phyloP scores from a whole-genome alignment of 768 basidiomycete species.

The Tylopilus felleus region DNA sequence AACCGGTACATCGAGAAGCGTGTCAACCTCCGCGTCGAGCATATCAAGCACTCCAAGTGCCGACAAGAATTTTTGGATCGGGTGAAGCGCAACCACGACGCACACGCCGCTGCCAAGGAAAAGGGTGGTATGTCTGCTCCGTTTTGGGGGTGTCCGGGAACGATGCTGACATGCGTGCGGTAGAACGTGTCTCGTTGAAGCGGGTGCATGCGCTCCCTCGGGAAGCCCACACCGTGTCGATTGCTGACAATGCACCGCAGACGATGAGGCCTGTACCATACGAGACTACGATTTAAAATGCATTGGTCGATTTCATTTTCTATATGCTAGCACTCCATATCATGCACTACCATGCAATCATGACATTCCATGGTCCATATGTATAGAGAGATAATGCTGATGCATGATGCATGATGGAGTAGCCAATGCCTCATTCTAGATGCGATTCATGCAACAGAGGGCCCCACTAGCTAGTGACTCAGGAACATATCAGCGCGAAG shows the following conservation, averaged over 20 bases:
- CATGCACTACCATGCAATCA: slow-evolving; percentile 18
- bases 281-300: slow-evolving; percentile 90
- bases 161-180: neutral
- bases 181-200: slow-evolving; percentile 81
- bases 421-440: too few relatives aligned
- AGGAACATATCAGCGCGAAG: too few relatives aligned
- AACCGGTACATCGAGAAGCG: slow-evolving; percentile 99
- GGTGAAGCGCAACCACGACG: slow-evolving; percentile 86
- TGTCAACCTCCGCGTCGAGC: slow-evolving; percentile 96
- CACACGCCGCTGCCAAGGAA: slow-evolving; percentile 82
- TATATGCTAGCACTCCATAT: slow-evolving; percentile 20
- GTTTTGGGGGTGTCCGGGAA: neutral
- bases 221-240: slow-evolving; percentile 70
- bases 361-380: neutral
- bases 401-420: too few relatives aligned
- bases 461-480: too few relatives aligned
- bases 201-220: slow-evolving; percentile 84
- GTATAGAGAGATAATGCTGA: neutral
- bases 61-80: slow-evolving; percentile 96
- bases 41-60: slow-evolving; percentile 95
- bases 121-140: slow-evolving; percentile 65
- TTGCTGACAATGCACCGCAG: slow-evolving; percentile 75
- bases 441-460: too few relatives aligned
- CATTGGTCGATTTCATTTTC: neutral
- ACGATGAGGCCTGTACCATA: slow-evolving; percentile 91